Conservation (phyloP, 2,329 filamentous ascomycete genomes). For the Coniochaeta sp. region DNA sequence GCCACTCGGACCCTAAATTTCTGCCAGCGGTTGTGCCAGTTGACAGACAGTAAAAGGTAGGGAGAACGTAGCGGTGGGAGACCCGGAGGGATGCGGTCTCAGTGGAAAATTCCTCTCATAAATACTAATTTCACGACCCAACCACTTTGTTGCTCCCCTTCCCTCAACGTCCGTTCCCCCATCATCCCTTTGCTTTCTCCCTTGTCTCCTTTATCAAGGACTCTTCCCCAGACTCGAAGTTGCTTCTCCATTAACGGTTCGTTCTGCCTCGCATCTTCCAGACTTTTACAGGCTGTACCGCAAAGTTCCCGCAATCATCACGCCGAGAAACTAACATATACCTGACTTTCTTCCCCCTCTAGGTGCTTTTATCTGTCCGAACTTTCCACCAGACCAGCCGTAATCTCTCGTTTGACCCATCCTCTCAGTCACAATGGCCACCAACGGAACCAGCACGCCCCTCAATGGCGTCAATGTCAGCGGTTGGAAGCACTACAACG, state of each 20-base stretch:
- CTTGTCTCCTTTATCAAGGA: conserved; percentile 18
- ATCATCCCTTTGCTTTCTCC: conserved; percentile 2
- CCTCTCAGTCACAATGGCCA: conserved; percentile 44
- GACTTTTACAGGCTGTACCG: neutral
- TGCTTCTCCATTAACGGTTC: neutral
- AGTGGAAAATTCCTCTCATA: conserved; percentile 4
- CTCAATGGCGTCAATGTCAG: conserved; percentile 29
- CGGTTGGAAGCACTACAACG: conserved; percentile 43
- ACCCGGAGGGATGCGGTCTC: neutral
- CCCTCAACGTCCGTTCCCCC: neutral
- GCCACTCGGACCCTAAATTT: neutral
- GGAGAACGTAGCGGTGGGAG: too few species aligned
- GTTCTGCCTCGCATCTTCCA: conserved; percentile 11
- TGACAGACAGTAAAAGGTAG: neutral
- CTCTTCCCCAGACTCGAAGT: neutral
- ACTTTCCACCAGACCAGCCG: neutral
- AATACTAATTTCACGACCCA: conserved; percentile 2
- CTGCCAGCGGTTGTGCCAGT: neutral
- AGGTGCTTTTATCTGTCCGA: neutral
- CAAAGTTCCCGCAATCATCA: neutral
- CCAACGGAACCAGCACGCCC: conserved; percentile 40
- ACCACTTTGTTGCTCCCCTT: neutral
- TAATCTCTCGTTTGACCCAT: neutral
- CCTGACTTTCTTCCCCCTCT: neutral
- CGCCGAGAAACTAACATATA: neutral